These are phyloP conservation scores for Talaromyces sp. DNA, from an alignment of 2,329 filamentous ascomycete genomes.

Conservation along the genomic window DNA sequence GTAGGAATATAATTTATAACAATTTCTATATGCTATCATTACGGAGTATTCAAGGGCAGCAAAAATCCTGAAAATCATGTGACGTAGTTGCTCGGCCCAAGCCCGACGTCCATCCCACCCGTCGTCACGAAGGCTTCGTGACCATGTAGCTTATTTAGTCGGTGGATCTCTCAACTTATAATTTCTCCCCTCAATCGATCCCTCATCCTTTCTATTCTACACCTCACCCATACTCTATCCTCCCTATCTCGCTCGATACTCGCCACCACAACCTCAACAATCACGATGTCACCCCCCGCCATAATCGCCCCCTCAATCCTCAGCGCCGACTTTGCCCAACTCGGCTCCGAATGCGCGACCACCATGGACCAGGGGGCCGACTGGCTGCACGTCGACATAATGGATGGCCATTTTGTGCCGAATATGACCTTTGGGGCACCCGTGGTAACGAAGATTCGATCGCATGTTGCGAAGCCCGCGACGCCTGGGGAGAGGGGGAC, in stretches of 20 bases:
- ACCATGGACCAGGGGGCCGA: conserved; percentile 86
- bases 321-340: conserved; percentile 87
- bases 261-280: background rate
- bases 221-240: background rate
- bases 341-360: conserved; percentile 80
- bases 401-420: conserved; percentile 98
- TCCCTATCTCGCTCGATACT: background rate
- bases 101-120: background rate
- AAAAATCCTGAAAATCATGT: background rate
- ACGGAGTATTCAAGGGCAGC: background rate
- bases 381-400: conserved; percentile 94
- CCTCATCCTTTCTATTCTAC: background rate
- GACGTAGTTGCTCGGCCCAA: background rate
- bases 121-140: background rate
- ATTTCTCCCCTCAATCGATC: background rate
- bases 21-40: background rate
- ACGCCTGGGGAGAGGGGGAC: conserved; percentile 75
- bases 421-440: conserved; percentile 97
- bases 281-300: conserved; percentile 78
- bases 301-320: conserved; percentile 99
- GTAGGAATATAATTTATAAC: background rate
- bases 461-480: conserved; percentile 74
- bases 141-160: background rate
- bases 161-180: background rate
- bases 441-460: conserved; percentile 89